Evolutionary conservation across 2,329 filamentous ascomycete species (phyloP).

Genomic region (Orbilia oligospora): DNA sequence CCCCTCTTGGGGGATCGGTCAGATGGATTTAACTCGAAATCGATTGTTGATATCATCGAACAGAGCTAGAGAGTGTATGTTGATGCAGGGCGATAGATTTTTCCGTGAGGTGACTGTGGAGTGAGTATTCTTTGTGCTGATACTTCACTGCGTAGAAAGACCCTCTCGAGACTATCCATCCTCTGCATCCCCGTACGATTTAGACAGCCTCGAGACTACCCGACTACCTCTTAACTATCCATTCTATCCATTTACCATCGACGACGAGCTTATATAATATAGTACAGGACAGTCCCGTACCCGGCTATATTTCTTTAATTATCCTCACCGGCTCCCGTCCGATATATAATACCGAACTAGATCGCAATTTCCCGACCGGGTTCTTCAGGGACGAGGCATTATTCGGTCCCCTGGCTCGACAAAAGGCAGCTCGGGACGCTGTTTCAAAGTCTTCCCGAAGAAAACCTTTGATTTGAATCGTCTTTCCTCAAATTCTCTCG

Average conservation of each 20-base stretch:
- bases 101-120: conserved; percentile 19
- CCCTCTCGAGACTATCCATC: conserved; percentile 14
- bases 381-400: conserved; percentile 44
- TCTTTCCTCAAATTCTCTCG: conserved; percentile 24
- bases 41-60: conserved; percentile 5
- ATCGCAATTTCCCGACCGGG: conserved; percentile 31
- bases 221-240: neutral
- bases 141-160: neutral
- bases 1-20: conserved; percentile 23
- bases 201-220: neutral
- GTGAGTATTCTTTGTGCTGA: neutral
- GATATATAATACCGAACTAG: neutral
- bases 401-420: conserved; percentile 22
- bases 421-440: conserved; percentile 40
- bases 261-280: no score
- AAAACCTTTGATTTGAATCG: conserved; percentile 26
- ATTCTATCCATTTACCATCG: no score
- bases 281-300: no score
- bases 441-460: conserved; percentile 37
- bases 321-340: conserved; percentile 37
- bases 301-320: neutral
- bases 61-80: no score
- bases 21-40: conserved; percentile 1
- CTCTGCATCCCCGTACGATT: neutral
- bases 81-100: conserved; percentile 14